Evolutionary conservation across 495 filamentous ascomycete species (phyloP).

Genomic region (Neurospora sp.): DNA sequence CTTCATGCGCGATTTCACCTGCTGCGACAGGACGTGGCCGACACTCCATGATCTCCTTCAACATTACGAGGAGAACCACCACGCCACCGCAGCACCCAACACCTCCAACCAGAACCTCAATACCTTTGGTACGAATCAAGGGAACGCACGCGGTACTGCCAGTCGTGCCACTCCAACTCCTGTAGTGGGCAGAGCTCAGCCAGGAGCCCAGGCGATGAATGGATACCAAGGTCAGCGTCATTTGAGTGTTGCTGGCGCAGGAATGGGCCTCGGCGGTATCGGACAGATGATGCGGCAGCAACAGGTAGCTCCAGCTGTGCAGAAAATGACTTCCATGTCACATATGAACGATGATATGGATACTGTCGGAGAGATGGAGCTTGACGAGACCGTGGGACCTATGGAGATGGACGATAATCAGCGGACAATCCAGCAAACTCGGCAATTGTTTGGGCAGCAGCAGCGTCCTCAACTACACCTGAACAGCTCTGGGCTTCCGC

Average conservation of each 20-base stretch:
- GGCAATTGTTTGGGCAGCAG: slow-evolving; percentile 61
- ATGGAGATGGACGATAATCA: slow-evolving; percentile 50
- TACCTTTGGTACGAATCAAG: slow-evolving; percentile 13
- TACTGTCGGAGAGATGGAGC: slow-evolving; percentile 88
- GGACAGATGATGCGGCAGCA: slow-evolving; percentile 38
- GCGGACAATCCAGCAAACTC: slow-evolving; percentile 50
- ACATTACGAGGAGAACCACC: slow-evolving; percentile 92
- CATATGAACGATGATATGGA: slow-evolving; percentile 62
- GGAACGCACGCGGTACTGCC: slow-evolving; percentile 10
- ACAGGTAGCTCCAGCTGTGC: slow-evolving; percentile 18
- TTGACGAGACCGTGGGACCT: slow-evolving; percentile 71
- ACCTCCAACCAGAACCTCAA: slow-evolving; percentile 13
- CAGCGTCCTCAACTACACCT: slow-evolving; percentile 65
- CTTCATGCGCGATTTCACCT: slow-evolving; percentile 92
- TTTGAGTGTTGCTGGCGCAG: slow-evolving; percentile 16
- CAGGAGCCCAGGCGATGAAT: slow-evolving; percentile 19
- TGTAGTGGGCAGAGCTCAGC: slow-evolving; percentile 9
- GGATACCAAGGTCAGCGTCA: slow-evolving; percentile 30
- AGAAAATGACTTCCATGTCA: slow-evolving; percentile 24
- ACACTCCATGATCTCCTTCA: slow-evolving; percentile 90
- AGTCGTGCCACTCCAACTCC: slow-evolving; percentile 19
- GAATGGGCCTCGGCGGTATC: slow-evolving; percentile 27
- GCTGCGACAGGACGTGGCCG: slow-evolving; percentile 77
- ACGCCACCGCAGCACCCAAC: slow-evolving; percentile 27
- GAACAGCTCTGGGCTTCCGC: slow-evolving; percentile 50